Evolutionary conservation across 345 rosid species (phyloP).

Genomic region (Draba incana): DNA sequence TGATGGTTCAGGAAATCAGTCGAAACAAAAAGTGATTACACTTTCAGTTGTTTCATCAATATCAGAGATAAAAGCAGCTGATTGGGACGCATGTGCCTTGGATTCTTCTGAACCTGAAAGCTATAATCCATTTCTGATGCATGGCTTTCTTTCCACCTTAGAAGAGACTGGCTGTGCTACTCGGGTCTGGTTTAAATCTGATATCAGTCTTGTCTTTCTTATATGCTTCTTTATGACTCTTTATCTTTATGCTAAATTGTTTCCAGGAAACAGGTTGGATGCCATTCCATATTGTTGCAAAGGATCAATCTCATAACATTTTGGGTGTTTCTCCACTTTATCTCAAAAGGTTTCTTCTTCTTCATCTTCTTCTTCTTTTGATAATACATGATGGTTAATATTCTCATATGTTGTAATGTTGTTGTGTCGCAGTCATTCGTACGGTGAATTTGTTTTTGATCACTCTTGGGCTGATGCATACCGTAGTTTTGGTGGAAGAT

Average conservation of each 20-base stretch:
- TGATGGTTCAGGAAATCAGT: constrained; percentile 36
- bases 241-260: constrained; percentile 3
- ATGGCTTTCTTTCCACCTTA: constrained; percentile 82
- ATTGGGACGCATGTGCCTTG: constrained; percentile 85
- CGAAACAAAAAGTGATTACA: constrained; percentile 47
- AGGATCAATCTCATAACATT: constrained; percentile 66
- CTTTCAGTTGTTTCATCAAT: constrained; percentile 72
- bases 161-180: constrained; percentile 73
- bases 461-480: constrained; percentile 98
- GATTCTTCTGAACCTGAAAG: constrained; percentile 70
- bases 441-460: constrained; percentile 96
- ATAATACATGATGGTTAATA: constrained; percentile 6
- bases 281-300: constrained; percentile 82
- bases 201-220: neutral
- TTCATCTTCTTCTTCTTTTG: too few species aligned
- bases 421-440: constrained; percentile 65
- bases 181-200: constrained; percentile 59
- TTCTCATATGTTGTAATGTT: constrained; percentile 4
- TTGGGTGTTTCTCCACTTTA: constrained; percentile 92
- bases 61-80: constrained; percentile 60
- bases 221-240: neutral
- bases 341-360: constrained; percentile 73
- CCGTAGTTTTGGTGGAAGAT: constrained; percentile 76
- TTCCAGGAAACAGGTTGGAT: constrained; percentile 92
- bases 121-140: constrained; percentile 76